Evolutionary conservation across 345 rosid genomes (phyloP).

Genomic region (Limnanthes douglasii): DNA sequence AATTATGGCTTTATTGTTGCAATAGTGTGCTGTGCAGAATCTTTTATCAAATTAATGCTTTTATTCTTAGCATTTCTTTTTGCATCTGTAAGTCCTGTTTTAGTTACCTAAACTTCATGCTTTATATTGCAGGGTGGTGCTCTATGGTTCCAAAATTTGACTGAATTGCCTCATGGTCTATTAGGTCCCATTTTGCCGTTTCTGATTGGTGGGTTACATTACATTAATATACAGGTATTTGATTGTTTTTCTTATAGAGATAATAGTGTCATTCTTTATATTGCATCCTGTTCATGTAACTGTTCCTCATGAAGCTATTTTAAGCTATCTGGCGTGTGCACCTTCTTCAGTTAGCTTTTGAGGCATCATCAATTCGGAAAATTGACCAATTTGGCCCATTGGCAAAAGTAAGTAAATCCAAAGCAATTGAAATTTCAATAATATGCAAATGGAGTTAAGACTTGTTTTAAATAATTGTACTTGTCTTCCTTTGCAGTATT

Average conservation of each 20-base stretch:
- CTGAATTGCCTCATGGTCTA: conserved; percentile 54
- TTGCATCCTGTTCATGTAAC: background rate
- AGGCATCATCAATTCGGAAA: conserved; percentile 24
- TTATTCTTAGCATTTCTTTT: background rate
- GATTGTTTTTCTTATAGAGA: too few relatives aligned
- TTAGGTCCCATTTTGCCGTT: conserved; percentile 58
- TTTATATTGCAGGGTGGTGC: conserved; percentile 68
- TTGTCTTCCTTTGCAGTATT: conserved; percentile 40
- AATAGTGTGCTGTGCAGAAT: background rate
- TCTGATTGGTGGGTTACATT: conserved; percentile 67
- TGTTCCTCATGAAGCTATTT: conserved; percentile 6
- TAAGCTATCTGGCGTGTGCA: background rate
- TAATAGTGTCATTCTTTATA: too few relatives aligned
- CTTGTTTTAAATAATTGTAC: conserved; percentile 1
- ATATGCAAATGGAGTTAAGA: conserved; percentile 3
- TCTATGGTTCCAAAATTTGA: conserved; percentile 87
- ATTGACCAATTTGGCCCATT: conserved; percentile 22
- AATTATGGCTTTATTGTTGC: too few relatives aligned
- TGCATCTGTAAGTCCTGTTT: background rate
- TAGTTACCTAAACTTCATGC: background rate
- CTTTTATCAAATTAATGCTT: background rate
- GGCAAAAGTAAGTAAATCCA: conserved; percentile 39
- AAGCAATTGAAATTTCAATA: conserved; percentile 1
- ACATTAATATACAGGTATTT: conserved; percentile 59
- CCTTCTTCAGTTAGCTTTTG: conserved; percentile 40